phyloP scores from a whole-genome alignment of 768 basidiomycete genomes.

The Collybia mongolica region DNA sequence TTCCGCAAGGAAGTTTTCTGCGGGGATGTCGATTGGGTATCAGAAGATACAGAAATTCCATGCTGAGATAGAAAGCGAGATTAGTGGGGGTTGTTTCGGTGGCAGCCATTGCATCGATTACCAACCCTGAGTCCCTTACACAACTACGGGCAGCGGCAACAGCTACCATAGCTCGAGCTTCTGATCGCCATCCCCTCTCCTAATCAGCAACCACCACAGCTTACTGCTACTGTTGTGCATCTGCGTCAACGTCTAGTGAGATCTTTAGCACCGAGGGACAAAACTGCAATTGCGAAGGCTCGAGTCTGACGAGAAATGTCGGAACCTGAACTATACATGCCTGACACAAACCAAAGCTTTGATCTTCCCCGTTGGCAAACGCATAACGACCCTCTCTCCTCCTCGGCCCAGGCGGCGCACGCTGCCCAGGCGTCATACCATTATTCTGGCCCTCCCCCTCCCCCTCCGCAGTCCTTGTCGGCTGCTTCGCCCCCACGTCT shows the following conservation, averaged over 20 bases:
- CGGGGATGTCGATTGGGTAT: too few species aligned
- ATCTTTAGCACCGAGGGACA: too few species aligned
- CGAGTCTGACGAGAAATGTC: conserved; percentile 49
- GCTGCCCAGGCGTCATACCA: conserved; percentile 51
- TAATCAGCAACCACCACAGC: too few species aligned
- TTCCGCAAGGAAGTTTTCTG: not conserved
- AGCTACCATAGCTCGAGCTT: conserved; percentile 1
- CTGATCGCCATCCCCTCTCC: too few species aligned
- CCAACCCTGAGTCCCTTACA: conserved; percentile 1
- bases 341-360: conserved; percentile 79
- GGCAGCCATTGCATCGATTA: conserved; percentile 2
- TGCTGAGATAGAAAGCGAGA: not conserved
- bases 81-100: not conserved
- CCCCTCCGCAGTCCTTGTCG: conserved; percentile 40
- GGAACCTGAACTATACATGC: conserved; percentile 77
- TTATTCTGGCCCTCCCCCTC: conserved; percentile 57
- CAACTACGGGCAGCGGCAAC: not conserved
- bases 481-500: conserved; percentile 44
- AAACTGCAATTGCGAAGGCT: not conserved
- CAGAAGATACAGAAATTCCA: too few species aligned
- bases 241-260: too few species aligned
- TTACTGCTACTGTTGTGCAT: too few species aligned
- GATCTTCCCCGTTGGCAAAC: conserved; percentile 76
- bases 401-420: conserved; percentile 49
- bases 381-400: conserved; percentile 54